These are phyloP conservation scores for Blastocrithidia nonstop DNA, from an alignment of 208 protist species.

Conservation along the genomic window DNA sequence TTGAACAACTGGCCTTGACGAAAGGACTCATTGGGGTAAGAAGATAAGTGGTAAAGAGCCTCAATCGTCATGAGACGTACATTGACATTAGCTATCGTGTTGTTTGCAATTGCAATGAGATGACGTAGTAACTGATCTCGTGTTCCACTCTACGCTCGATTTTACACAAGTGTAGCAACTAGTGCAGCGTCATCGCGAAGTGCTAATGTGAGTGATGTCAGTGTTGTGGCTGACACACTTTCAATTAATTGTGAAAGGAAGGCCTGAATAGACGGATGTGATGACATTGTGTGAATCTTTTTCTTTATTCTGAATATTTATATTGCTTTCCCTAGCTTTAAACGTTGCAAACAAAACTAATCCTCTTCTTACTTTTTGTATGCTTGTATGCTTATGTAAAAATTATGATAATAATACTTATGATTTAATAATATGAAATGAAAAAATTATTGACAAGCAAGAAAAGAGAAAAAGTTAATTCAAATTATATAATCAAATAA, in stretches of 20 bases:
- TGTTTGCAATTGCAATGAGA: constrained; percentile 44
- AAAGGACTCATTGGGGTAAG: constrained; percentile 30
- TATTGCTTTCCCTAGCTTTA: too few relatives aligned
- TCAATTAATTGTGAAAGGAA: constrained; percentile 37
- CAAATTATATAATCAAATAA: neutral
- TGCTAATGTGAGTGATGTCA: constrained; percentile 33
- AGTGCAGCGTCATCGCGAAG: constrained; percentile 18
- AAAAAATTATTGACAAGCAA: neutral
- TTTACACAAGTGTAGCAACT: neutral
- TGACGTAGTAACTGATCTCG: constrained; percentile 16
- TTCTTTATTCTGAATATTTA: too few relatives aligned
- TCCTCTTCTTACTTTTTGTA: too few relatives aligned
- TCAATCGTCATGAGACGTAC: constrained; percentile 46
- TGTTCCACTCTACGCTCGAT: constrained; percentile 5
- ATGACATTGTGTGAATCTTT: too few relatives aligned
- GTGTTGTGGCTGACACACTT: constrained; percentile 22
- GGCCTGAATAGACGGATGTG: constrained; percentile 30
- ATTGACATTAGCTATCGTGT: constrained; percentile 33
- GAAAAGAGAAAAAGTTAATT: neutral
- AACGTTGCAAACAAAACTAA: too few relatives aligned
- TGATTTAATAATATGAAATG: constrained; percentile 4
- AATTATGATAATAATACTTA: too few relatives aligned
- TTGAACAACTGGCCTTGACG: constrained; percentile 35
- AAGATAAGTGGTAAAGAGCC: constrained; percentile 56
- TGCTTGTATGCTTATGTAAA: too few relatives aligned